These are phyloP conservation scores for Penicillium alfredii DNA, from an alignment of 495 filamentous ascomycete genomes.

Conservation along the genomic window DNA sequence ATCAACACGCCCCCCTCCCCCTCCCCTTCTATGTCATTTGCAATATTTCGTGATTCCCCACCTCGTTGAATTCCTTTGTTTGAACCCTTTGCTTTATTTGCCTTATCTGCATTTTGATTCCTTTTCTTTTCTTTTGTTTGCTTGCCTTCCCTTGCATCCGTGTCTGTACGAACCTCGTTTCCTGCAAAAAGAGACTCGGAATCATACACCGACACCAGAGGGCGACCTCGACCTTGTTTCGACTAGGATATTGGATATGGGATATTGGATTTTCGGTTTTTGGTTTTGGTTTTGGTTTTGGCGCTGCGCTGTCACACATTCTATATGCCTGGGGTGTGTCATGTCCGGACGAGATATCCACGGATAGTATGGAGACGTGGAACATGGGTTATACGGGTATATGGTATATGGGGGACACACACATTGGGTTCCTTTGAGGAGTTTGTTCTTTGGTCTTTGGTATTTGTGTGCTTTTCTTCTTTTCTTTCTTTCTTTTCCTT, in stretches of 20 bases:
- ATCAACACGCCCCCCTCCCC: neutral
- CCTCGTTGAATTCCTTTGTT: neutral
- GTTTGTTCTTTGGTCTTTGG: slow-evolving; percentile 5
- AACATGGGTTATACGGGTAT: slow-evolving; percentile 10
- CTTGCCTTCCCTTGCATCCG: neutral
- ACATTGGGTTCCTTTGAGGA: too few relatives aligned
- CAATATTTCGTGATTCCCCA: neutral
- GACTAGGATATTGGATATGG: slow-evolving; percentile 8
- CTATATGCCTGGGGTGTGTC: too few relatives aligned
- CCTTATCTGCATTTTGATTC: too few relatives aligned
- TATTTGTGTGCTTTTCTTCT: slow-evolving; percentile 6
- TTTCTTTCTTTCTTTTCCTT: slow-evolving; percentile 2
- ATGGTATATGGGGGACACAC: slow-evolving; percentile 10
- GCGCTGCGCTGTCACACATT: too few relatives aligned
- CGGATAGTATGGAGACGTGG: too few relatives aligned
- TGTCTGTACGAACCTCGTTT: neutral
- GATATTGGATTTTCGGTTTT: slow-evolving; percentile 1
- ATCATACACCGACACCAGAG: slow-evolving; percentile 22
- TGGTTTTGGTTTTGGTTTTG: neutral
- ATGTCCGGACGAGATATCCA: too few relatives aligned
- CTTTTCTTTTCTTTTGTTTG: slow-evolving; percentile 6
- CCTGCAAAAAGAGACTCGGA: slow-evolving; percentile 10
- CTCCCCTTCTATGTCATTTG: neutral
- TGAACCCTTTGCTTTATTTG: neutral
- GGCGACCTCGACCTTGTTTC: slow-evolving; percentile 23